A percentile compares a stretch with the other conserved stretches of the same genome.
Conservation (phyloP, 2,329 filamentous ascomycete genomes). For the Penicillium psychrosexuale region DNA sequence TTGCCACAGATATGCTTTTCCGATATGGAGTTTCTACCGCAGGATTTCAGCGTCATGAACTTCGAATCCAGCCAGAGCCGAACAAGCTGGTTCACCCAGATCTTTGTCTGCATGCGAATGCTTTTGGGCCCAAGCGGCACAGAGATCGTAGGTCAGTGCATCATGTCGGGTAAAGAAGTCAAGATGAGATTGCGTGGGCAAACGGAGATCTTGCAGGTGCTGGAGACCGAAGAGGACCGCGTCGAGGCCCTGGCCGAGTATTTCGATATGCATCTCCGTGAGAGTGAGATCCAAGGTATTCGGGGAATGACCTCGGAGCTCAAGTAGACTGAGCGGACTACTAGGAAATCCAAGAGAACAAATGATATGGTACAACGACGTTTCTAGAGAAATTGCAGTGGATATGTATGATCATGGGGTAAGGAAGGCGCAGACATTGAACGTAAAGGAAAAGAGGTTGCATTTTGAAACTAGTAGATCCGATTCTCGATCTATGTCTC, state of each 20-base stretch:
- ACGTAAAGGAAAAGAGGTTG: slow-evolving; percentile 21
- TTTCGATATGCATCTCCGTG: slow-evolving; percentile 53
- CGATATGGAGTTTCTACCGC: slow-evolving; percentile 60
- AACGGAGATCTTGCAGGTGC: slow-evolving; percentile 48
- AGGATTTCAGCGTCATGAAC: slow-evolving; percentile 62
- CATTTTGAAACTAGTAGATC: slow-evolving; percentile 34
- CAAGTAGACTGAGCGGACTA: slow-evolving; percentile 21
- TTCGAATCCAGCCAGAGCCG: slow-evolving; percentile 52
- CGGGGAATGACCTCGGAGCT: slow-evolving; percentile 51
- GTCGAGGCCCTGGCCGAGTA: slow-evolving; percentile 50
- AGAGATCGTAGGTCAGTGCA: slow-evolving; percentile 52
- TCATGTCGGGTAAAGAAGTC: slow-evolving; percentile 51
- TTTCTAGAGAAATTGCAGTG: slow-evolving; percentile 24
- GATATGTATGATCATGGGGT: slow-evolving; percentile 26
- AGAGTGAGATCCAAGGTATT: slow-evolving; percentile 52
- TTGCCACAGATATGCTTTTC: slow-evolving; percentile 63
- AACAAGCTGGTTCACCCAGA: slow-evolving; percentile 54
- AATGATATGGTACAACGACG: slow-evolving; percentile 24
- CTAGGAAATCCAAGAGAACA: neutral
- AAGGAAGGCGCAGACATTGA: slow-evolving; percentile 20
- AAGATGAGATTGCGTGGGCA: slow-evolving; percentile 55
- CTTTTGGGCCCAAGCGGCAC: slow-evolving; percentile 49
- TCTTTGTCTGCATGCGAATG: slow-evolving; percentile 55
- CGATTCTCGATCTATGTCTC: slow-evolving; percentile 39
- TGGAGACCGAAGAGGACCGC: slow-evolving; percentile 54